Conservation (phyloP, 2,329 filamentous ascomycete genomes). For the Periconia sp. region DNA sequence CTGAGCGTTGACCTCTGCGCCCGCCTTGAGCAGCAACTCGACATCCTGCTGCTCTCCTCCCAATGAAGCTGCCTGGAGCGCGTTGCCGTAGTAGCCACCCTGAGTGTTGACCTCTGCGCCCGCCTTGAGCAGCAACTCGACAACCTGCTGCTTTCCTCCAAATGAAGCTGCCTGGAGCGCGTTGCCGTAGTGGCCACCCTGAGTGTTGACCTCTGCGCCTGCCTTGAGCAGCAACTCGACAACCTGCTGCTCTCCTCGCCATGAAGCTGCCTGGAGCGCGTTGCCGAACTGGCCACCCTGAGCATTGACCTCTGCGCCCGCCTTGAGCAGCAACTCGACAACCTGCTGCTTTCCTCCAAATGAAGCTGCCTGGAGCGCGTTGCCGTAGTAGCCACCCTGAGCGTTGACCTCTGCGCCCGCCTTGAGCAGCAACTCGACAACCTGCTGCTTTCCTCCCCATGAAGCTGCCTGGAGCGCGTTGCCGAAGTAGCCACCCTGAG, state of each 20-base stretch:
- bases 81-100: not conserved
- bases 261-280: too few species aligned
- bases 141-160: not conserved
- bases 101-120: not conserved
- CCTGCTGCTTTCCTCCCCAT: too few species aligned
- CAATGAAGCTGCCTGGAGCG: not conserved
- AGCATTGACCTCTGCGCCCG: not conserved
- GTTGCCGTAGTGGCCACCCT: not conserved
- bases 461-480: too few species aligned
- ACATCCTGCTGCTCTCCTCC: not conserved
- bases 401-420: not conserved
- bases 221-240: conserved; percentile 12
- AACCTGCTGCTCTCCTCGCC: too few species aligned
- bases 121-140: conserved; percentile 9
- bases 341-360: too few species aligned
- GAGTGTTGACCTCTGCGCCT: not conserved
- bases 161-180: not conserved
- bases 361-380: not conserved
- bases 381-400: not conserved
- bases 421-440: too few species aligned
- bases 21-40: conserved; percentile 10
- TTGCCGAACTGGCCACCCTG: too few species aligned
- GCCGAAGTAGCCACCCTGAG: too few species aligned
- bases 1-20: conserved; percentile 1
- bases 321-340: not conserved